Percentiles rank a stretch among this genome's conserved stretches.
Conservation (phyloP, 441 rosid genomes). For the Oxalis stricta region DNA sequence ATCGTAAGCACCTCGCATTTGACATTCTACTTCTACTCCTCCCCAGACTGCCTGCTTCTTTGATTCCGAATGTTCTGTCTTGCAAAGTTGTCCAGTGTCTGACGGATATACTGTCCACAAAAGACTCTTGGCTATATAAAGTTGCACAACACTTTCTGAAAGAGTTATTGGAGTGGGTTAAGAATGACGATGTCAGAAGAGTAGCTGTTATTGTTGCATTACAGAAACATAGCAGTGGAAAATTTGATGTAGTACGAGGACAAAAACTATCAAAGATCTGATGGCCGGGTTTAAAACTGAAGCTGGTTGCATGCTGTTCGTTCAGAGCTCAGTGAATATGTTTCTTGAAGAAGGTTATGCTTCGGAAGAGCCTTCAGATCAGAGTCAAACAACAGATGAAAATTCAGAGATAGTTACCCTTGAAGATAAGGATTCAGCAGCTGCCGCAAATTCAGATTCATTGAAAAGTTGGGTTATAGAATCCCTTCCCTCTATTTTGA, state of each 20-base stretch:
- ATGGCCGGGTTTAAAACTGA: constrained; percentile 75
- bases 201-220: constrained; percentile 68
- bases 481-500: constrained; percentile 66
- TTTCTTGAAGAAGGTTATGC: constrained; percentile 68
- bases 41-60: constrained; percentile 69
- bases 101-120: constrained; percentile 73
- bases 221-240: constrained; percentile 86
- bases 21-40: constrained; percentile 68
- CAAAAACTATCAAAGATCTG: constrained; percentile 66
- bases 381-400: constrained; percentile 98
- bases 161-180: constrained; percentile 64
- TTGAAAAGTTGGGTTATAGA: constrained; percentile 85
- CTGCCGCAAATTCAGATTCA: constrained; percentile 44
- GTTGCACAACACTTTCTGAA: constrained; percentile 69
- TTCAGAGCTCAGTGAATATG: constrained; percentile 60
- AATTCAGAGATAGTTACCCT: constrained; percentile 77
- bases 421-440: constrained; percentile 67
- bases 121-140: constrained; percentile 87
- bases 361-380: constrained; percentile 87
- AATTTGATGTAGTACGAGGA: constrained; percentile 60
- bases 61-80: constrained; percentile 47
- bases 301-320: constrained; percentile 62
- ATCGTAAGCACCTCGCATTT: constrained; percentile 82
- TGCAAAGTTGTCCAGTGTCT: constrained; percentile 78
- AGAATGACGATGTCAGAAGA: constrained; percentile 66